A percentile compares a stretch with the other conserved stretches of the same genome.
Conservation (phyloP, 768 basidiomycete species). For the Boletus rubescentipes region DNA sequence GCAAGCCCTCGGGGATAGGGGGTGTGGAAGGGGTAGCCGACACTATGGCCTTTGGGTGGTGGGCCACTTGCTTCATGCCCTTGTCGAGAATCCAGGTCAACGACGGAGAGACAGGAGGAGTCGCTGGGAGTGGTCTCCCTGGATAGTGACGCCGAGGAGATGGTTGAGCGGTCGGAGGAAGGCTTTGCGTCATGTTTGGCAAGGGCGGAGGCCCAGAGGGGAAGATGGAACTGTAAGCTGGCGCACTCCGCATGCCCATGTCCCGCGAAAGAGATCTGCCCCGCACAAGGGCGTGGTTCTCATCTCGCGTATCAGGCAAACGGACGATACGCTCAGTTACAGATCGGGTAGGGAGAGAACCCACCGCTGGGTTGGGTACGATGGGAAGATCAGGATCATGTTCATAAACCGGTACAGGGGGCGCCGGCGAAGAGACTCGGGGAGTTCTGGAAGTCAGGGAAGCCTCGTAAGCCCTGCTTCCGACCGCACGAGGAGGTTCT, state of each 20-base stretch:
- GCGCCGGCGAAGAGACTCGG: conserved; percentile 27
- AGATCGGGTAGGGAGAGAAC: conserved; percentile 28
- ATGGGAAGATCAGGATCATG: conserved; percentile 30
- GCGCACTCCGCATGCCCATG: conserved; percentile 32
- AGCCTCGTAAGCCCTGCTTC: conserved; percentile 15
- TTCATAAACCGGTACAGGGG: conserved; percentile 20
- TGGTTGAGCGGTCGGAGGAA: conserved; percentile 20
- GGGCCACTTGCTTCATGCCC: conserved; percentile 10
- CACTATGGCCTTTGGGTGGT: conserved; percentile 18
- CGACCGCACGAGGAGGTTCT: conserved; percentile 22
- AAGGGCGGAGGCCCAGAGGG: conserved; percentile 33
- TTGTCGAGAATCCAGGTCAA: conserved; percentile 36
- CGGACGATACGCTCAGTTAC: conserved; percentile 35
- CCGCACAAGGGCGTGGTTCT: conserved; percentile 27
- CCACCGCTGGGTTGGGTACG: conserved; percentile 13
- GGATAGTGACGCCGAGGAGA: conserved; percentile 35
- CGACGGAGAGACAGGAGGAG: conserved; percentile 33
- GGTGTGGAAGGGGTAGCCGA: conserved; percentile 28
- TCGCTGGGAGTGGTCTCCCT: conserved; percentile 33
- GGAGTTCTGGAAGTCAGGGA: conserved; percentile 18
- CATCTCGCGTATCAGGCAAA: conserved; percentile 27
- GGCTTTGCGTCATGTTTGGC: conserved; percentile 24
- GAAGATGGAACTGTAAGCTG: conserved; percentile 34
- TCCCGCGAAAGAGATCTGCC: conserved; percentile 35
- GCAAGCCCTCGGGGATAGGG: conserved; percentile 47